Percentiles rank a stretch among this genome's conserved stretches.
phyloP scores from a whole-genome alignment of 2,329 filamentous ascomycete species.

The Cercospora sp. region DNA sequence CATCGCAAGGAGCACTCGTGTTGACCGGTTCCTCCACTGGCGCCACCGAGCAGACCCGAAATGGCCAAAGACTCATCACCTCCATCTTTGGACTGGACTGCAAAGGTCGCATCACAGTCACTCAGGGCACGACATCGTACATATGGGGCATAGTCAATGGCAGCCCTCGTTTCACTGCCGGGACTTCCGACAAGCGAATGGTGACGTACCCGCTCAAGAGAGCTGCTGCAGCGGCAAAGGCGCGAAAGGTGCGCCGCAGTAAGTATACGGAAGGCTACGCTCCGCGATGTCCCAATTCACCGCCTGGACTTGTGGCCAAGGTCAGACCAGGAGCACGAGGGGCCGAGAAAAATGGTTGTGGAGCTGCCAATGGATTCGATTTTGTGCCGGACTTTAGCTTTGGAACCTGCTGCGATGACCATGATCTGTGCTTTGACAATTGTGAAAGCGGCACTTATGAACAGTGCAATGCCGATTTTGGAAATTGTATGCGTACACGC shows the following conservation, averaged over 20 bases:
- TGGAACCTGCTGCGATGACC: conserved; percentile 10
- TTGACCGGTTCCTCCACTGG: conserved; percentile 14
- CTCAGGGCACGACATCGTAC: conserved; percentile 2
- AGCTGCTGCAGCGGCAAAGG: neutral
- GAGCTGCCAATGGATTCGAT: neutral
- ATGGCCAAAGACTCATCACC: conserved; percentile 10
- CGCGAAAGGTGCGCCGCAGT: neutral
- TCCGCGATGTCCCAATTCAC: conserved; percentile 2
- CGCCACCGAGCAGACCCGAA: neutral
- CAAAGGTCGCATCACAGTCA: conserved; percentile 12
- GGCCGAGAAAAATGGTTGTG: conserved; percentile 6
- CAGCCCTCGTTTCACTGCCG: neutral
- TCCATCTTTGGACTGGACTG: conserved; percentile 15
- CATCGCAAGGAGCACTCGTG: conserved; percentile 5
- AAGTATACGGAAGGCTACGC: conserved; percentile 2
- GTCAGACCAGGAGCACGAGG: neutral
- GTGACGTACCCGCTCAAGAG: neutral
- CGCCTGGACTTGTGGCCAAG: neutral
- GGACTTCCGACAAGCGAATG: neutral
- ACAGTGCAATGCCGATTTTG: conserved; percentile 10
- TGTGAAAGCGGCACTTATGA: conserved; percentile 14
- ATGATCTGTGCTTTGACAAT: conserved; percentile 18
- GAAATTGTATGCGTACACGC: neutral
- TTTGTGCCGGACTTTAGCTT: conserved; percentile 15
- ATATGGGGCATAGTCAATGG: conserved; percentile 6